Evolutionary conservation across 1,284 basidiomycete species (phyloP).

Genomic region (Naganishia liquefaciens): DNA sequence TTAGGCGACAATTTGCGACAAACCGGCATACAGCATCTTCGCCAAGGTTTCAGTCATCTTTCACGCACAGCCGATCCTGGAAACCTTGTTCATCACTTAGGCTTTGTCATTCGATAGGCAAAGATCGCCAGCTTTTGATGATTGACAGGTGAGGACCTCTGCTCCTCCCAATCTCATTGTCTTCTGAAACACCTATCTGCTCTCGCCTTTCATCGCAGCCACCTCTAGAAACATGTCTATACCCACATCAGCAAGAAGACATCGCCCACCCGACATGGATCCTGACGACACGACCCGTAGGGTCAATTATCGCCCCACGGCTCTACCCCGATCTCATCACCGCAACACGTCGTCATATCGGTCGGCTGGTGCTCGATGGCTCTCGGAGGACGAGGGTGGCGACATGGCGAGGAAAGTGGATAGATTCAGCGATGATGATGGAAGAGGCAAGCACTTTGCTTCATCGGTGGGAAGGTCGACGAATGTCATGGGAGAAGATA

Average conservation of each 20-base stretch:
- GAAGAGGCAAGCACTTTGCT: slow-evolving; percentile 8
- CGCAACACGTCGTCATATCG: slow-evolving; percentile 23
- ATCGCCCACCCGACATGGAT: slow-evolving; percentile 24
- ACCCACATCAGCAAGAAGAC: slow-evolving; percentile 20
- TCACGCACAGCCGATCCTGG: neutral
- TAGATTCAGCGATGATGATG: slow-evolving; percentile 10
- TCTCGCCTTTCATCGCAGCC: neutral
- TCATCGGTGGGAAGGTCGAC: neutral
- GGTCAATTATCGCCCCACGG: slow-evolving; percentile 33
- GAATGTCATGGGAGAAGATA: neutral
- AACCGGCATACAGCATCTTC: neutral
- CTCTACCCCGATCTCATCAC: slow-evolving; percentile 27
- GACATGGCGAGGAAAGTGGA: slow-evolving; percentile 28
- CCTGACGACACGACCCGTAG: slow-evolving; percentile 22
- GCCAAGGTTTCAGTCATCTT: neutral
- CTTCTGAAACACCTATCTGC: neutral
- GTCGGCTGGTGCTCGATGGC: slow-evolving; percentile 38
- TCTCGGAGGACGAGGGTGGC: slow-evolving; percentile 46
- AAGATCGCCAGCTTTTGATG: no score
- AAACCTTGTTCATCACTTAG: neutral
- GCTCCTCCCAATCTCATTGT: neutral
- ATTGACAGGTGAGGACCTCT: neutral
- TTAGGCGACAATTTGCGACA: neutral
- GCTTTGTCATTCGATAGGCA: no score
- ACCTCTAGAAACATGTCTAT: slow-evolving; percentile 1